A percentile compares a stretch with the other conserved stretches of the same genome.
Conservation (phyloP, 176 grass and related monocot species). For the Musa schizocarpa region DNA sequence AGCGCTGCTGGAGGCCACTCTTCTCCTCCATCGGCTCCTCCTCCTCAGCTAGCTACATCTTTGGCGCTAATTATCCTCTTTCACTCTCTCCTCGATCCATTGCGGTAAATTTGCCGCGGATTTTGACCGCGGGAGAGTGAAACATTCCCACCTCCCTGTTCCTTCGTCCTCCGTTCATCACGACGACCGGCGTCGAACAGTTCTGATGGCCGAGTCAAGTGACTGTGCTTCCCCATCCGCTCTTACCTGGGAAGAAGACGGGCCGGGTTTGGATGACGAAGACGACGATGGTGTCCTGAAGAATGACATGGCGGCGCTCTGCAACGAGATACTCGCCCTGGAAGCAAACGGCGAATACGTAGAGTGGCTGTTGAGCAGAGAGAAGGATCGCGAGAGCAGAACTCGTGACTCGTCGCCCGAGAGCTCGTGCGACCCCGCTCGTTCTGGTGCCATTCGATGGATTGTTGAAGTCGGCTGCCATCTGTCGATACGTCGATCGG, state of each 20-base stretch:
- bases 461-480: neutral
- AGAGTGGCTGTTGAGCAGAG: conserved; percentile 1
- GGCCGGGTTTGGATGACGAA: too few species aligned
- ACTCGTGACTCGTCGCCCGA: neutral
- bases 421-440: neutral
- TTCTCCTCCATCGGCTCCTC: neutral
- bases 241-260: too few species aligned
- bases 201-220: neutral
- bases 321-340: neutral
- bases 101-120: too few species aligned
- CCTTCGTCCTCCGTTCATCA: too few species aligned
- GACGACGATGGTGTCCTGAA: too few species aligned
- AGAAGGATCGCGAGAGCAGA: neutral
- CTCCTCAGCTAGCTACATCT: neutral
- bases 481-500: neutral
- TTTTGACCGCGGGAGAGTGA: too few species aligned
- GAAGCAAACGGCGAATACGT: conserved; percentile 7
- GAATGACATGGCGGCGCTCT: neutral
- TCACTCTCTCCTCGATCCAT: too few species aligned
- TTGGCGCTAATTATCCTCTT: too few species aligned
- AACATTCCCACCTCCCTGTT: too few species aligned
- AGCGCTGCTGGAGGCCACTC: too few species aligned
- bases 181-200: neutral
- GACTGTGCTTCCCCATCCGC: too few species aligned
- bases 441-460: neutral